Evolutionary conservation across 2,329 filamentous ascomycete species (phyloP), one percentile per base, ranked within the genome.

Genomic region (Trichoderma oligosporum): DNA sequence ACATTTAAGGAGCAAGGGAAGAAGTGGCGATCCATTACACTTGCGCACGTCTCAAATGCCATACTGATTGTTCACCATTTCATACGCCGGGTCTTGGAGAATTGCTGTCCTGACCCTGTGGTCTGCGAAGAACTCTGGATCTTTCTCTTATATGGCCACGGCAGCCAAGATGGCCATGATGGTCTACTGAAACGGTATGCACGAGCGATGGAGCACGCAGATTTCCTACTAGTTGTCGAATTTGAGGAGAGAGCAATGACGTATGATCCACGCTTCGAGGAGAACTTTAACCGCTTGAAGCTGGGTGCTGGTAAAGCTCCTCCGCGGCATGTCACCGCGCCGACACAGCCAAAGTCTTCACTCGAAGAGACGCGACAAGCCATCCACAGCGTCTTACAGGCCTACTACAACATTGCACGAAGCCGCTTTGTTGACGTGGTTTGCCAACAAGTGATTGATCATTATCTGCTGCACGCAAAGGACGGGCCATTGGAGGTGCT

Each of bases 401-500:
- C 78, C 1, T 89, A 85, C 67, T 88, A 89, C 71, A 76, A 81
- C 24, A 79, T 87, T 1, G 76, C 83, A 0, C 74, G 74, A 11
- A 81, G 81, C 63, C 78, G 84, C 0, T 87, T 89, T 57, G 77
- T 86, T 1, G 86, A 89, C 62, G 78, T 74, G 3, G 68, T 90
- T 1, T 83, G 76, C 63, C 77, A 79, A 60, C 85, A 88, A 61
- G 82, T 77, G 0, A 71, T 81, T 1, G 77, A 81, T 41, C 70
- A 83, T 63, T 75, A 75, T 58, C 73, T 89, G 0, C 68, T 87
- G 0, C 70, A 69, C 1, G 77, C 79, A 0, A 64, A 74, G 0
- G 61, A 73, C 0, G 79, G 79, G 5, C 84, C 84, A 0, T 69
- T 86, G 2, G 73, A 69, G 8, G 68, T 82, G 0, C 78, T 89